Evolutionary conservation across 148 eudicot species (phyloP).

Genomic region (Vaccinium macrocarpon): DNA sequence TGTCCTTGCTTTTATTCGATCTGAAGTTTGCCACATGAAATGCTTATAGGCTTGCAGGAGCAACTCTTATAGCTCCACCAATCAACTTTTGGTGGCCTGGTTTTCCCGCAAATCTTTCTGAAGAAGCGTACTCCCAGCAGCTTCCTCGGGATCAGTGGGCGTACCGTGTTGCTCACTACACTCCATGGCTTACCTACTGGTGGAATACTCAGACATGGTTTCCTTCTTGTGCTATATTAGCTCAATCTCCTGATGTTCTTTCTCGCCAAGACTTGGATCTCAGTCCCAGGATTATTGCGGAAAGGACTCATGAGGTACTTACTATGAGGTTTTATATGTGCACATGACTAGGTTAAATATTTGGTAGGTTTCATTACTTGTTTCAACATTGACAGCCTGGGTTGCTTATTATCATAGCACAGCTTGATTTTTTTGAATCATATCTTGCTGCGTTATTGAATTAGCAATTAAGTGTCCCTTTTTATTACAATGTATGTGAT

Average conservation of each 20-base stretch:
- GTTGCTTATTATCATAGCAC: not conserved
- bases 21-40: slow-evolving; percentile 12
- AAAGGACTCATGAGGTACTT: slow-evolving; percentile 21
- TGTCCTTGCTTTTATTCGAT: not conserved
- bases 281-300: not conserved
- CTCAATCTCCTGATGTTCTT: slow-evolving; percentile 29
- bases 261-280: slow-evolving; percentile 47
- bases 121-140: slow-evolving; percentile 37
- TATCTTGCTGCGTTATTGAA: not conserved
- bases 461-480: not conserved
- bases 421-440: not conserved
- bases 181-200: slow-evolving; percentile 76
- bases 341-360: not conserved
- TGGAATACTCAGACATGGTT: slow-evolving; percentile 76
- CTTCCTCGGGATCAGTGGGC: slow-evolving; percentile 57
- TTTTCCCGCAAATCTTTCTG: slow-evolving; percentile 50
- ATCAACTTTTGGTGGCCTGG: slow-evolving; percentile 60
- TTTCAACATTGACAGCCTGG: not conserved
- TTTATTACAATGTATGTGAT: not conserved
- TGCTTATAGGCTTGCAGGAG: slow-evolving; percentile 63
- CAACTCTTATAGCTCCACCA: slow-evolving; percentile 54
- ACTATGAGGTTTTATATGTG: not conserved
- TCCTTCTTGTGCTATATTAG: slow-evolving; percentile 35
- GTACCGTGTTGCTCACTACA: slow-evolving; percentile 47
- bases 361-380: not conserved